Evolutionary conservation across 768 basidiomycete species (phyloP).

Genomic region (Amanita subjunquillea): DNA sequence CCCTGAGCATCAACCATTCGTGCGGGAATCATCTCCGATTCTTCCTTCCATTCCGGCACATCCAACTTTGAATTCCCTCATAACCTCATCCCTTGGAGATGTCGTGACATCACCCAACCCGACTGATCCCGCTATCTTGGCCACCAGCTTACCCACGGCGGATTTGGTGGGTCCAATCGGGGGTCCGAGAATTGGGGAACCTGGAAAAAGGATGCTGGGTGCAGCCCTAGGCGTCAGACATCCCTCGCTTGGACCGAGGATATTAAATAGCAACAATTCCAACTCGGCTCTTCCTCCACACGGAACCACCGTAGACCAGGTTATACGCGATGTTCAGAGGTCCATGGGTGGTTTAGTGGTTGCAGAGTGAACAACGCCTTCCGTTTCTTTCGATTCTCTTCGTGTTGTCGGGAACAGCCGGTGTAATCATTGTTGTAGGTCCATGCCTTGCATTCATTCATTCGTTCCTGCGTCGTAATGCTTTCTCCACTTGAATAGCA

Average conservation of each 20-base stretch:
- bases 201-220: slow-evolving; percentile 84
- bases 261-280: slow-evolving; percentile 29
- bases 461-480: background rate
- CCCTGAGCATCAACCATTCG: slow-evolving; percentile 38
- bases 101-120: slow-evolving; percentile 35
- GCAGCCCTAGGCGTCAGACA: slow-evolving; percentile 79
- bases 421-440: background rate
- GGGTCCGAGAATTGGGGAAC: slow-evolving; percentile 80
- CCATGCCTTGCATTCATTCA: background rate
- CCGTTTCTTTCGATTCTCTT: background rate
- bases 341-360: slow-evolving; percentile 67
- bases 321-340: slow-evolving; percentile 61
- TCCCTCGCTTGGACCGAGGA: slow-evolving; percentile 57
- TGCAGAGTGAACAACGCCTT: slow-evolving; percentile 43
- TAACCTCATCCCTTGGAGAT: slow-evolving; percentile 59
- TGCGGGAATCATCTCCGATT: slow-evolving; percentile 73
- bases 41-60: slow-evolving; percentile 74
- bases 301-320: slow-evolving; percentile 38
- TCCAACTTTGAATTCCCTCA: slow-evolving; percentile 77
- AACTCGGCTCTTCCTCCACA: slow-evolving; percentile 27
- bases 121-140: slow-evolving; percentile 61
- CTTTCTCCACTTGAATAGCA: background rate
- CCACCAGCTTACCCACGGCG: slow-evolving; percentile 37
- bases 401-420: too few relatives aligned
- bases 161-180: slow-evolving; percentile 18